These are phyloP conservation scores for Capniomyces stellatus DNA, from an alignment of 371 early-diverging fungal species.

Conservation along the genomic window DNA sequence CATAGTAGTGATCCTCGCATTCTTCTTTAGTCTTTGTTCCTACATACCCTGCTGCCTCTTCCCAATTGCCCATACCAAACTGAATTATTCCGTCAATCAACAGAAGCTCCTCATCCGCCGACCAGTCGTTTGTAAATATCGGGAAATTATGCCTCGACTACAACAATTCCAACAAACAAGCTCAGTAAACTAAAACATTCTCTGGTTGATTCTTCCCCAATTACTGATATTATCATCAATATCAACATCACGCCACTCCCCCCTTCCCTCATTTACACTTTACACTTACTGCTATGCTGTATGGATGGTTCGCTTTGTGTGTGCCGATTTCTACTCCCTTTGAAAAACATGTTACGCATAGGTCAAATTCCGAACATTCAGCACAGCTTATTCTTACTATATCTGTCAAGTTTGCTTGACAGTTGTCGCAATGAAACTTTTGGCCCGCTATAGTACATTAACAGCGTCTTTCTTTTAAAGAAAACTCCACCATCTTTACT, in stretches of 20 bases:
- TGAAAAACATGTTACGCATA: slow-evolving; percentile 89
- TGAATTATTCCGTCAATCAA: slow-evolving; percentile 82
- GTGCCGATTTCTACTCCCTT: slow-evolving; percentile 61
- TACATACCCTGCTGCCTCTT: slow-evolving; percentile 79
- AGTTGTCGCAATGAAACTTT: slow-evolving; percentile 60
- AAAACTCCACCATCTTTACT: too few relatives aligned
- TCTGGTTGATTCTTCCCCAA: background rate
- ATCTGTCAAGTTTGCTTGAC: slow-evolving; percentile 74
- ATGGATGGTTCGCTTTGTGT: slow-evolving; percentile 75
- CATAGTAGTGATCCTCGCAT: slow-evolving; percentile 79
- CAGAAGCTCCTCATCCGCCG: slow-evolving; percentile 91
- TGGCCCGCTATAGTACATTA: slow-evolving; percentile 18
- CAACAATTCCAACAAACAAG: slow-evolving; percentile 4
- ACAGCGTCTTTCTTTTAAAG: too few relatives aligned
- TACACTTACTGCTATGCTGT: slow-evolving; percentile 56
- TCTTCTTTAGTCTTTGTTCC: slow-evolving; percentile 78
- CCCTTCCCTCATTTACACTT: too few relatives aligned
- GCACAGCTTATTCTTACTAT: slow-evolving; percentile 81
- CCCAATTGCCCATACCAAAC: slow-evolving; percentile 97
- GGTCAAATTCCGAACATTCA: slow-evolving; percentile 82
- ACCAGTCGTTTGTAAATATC: slow-evolving; percentile 78
- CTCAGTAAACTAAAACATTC: background rate
- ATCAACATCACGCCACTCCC: too few relatives aligned
- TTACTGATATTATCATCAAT: background rate
- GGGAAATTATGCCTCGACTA: slow-evolving; percentile 47